Evolutionary conservation across 2,329 filamentous ascomycete genomes (phyloP), one percentile per base, ranked within the genome.

Genomic region (Zymoseptoria tritici): DNA sequence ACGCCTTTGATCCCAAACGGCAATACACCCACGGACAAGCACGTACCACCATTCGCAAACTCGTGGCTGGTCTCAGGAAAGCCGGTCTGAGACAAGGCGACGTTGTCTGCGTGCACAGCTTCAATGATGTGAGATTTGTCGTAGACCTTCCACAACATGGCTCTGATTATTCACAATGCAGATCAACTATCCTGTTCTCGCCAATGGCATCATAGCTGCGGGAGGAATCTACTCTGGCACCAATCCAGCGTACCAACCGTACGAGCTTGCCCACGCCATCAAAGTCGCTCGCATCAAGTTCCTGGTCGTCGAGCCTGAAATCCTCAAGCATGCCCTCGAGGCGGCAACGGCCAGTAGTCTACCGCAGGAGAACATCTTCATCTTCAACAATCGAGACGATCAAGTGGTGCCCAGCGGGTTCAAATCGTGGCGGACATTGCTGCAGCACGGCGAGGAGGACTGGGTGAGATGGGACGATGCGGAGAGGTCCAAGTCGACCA

Each of bases 1-100:
- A 83, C 62, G 76, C 75, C 2, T 68, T 72, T 8, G 54, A 64
- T 22, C 56, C 60, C 13, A 31, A 58, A 20, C 76, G 75, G 2
- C 76, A 80, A 58, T 65, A 68, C 55, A 80, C 76, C 8, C 77
- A 74, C 54, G 75, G 71, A 16, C 75, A 80, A 64, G 79, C 78
- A 4, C 71, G 73, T 49, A 70, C 53, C 4, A 67, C 78, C 6
- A 73, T 83, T 49, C 74, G 77, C 16, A 75, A 78, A 57, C 70
- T 84, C 20, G 76, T 78, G 49, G 80, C 79, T n/a, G 82, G 82
- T 0, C 73, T 84, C 52, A 73, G 71, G 22, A 74, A 72, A 20
- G 73, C 76, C 46, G 81, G 81, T 0, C 61, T 83, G 11, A 66
- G 76, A 57, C 68, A 71, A 22, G 81, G 80, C n/a, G 80, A 84